phyloP scores from a whole-genome alignment of 2,329 filamentous ascomycete species.

The Sphaerostilbella broomeana region DNA sequence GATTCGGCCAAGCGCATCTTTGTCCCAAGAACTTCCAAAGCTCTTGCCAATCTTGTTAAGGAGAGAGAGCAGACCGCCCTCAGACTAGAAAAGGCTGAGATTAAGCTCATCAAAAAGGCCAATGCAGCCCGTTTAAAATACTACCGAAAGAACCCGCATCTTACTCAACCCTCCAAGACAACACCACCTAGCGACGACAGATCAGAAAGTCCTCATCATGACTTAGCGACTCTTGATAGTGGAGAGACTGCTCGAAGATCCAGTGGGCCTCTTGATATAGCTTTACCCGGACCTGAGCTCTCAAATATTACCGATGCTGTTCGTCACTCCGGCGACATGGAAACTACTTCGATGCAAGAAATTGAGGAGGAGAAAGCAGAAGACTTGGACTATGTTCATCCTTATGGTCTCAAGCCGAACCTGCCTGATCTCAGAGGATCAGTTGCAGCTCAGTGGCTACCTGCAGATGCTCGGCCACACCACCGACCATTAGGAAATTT shows the following conservation, averaged over 20 bases:
- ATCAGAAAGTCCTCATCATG: constrained; percentile 3
- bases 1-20: constrained; percentile 75
- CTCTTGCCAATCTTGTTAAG: constrained; percentile 73
- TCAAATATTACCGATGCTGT: no score
- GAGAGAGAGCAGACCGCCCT: constrained; percentile 74
- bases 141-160: constrained; percentile 7
- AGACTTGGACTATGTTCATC: constrained; percentile 31
- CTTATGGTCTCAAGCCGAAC: constrained; percentile 28
- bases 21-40: constrained; percentile 70
- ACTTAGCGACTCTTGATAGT: constrained; percentile 1
- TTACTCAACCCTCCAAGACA: background rate
- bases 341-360: background rate
- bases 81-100: constrained; percentile 80
- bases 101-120: constrained; percentile 73
- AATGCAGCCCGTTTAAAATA: constrained; percentile 64
- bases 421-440: constrained; percentile 38
- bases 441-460: constrained; percentile 68
- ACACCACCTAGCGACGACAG: background rate
- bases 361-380: constrained; percentile 17
- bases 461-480: constrained; percentile 65
- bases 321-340: background rate
- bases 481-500: constrained; percentile 62
- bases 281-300: constrained; percentile 9
- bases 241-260: background rate
- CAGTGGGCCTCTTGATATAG: constrained; percentile 7